Base-by-base conservation (phyloP, 352 stramenopile genomes). In the Phytophthora vignae region DNA sequence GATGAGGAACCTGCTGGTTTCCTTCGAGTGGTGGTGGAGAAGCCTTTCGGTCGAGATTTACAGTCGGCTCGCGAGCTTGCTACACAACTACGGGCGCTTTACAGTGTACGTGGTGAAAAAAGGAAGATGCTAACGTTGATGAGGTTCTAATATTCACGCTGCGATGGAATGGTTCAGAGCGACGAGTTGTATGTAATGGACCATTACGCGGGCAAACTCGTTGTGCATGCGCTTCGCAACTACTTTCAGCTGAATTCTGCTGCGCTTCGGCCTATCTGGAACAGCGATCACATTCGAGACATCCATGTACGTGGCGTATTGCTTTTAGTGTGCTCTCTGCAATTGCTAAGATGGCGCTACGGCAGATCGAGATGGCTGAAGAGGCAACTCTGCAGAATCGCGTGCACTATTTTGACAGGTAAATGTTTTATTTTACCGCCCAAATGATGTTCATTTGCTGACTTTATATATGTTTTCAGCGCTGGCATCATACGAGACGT, bases 101-200 rank as follows among this genome's bases (percentile, higher is more conserved):
- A 92, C 10, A 57, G 38, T 12, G 81, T 91, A 59, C 1, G 67
- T 61, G 21, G 5, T 9, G 22, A 21, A 8, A 3, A 50, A 8
- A 38, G 4, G 38, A 15, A 2, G 33, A 55, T 29, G 17, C 3
- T 29, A 29, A 6, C 27, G 27, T 50, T 15, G n/a, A 9, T 14
- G 17, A 55, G 17, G 25, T 17, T 21, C 17, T 62, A 29, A 55
- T 33, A 27, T 29, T 25, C 38, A 44, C 6, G 1, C 49, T 19
- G 19, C n/a, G 6, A 17, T n/a, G 40, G 40, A 19, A 19, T 36
- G 46, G 19, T 36, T n/a, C 21, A 90, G 79, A 76, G 81, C 27
- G 52, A 94, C 15, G 88, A 96, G 61, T 72, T 96, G 29, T 88
- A 90, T n/a, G 66, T 95, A n/a, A 93, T 95, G 64, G 90, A 96